Conservation (phyloP, 805 yeast genomes). For the Candida chauliodis region DNA sequence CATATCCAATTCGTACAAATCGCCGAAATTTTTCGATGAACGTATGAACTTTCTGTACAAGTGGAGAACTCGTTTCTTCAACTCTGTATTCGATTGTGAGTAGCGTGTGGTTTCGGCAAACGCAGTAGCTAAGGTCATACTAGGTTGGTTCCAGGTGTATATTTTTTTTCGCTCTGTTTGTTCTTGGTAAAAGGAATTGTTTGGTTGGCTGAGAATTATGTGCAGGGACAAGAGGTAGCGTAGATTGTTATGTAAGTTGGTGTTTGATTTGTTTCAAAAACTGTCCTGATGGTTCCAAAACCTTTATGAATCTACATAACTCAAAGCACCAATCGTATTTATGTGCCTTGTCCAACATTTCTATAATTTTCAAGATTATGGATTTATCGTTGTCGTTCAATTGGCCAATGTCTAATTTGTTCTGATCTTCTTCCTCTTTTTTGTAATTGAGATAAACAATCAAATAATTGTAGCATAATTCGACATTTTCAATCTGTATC, state of each 20-base stretch:
- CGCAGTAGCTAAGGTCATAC: slow-evolving; percentile 69
- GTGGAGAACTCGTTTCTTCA: slow-evolving; percentile 60
- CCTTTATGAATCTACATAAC: slow-evolving; percentile 49
- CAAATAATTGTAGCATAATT: slow-evolving; percentile 48
- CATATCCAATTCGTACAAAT: slow-evolving; percentile 69
- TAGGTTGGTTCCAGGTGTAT: not conserved
- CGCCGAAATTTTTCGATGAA: slow-evolving; percentile 56
- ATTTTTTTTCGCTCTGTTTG: not conserved
- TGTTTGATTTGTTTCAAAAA: slow-evolving; percentile 18
- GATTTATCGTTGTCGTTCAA: slow-evolving; percentile 33
- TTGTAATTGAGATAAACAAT: slow-evolving; percentile 52
- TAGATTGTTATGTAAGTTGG: slow-evolving; percentile 2
- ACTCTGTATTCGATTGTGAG: slow-evolving; percentile 56
- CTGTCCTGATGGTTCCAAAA: slow-evolving; percentile 43
- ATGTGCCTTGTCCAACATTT: slow-evolving; percentile 37
- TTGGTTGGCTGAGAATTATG: slow-evolving; percentile 11
- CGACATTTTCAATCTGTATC: slow-evolving; percentile 39
- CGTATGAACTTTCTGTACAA: slow-evolving; percentile 71
- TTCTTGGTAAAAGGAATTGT: slow-evolving; percentile 7
- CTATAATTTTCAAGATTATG: slow-evolving; percentile 41
- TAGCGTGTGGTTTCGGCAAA: slow-evolving; percentile 79
- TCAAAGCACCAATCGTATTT: slow-evolving; percentile 54
- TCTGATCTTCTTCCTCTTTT: slow-evolving; percentile 29
- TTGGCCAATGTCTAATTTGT: slow-evolving; percentile 6
- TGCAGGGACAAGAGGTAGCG: slow-evolving; percentile 1